Evolutionary conservation across 2,329 filamentous ascomycete species (phyloP).

Genomic region (Sporothrix inflata): DNA sequence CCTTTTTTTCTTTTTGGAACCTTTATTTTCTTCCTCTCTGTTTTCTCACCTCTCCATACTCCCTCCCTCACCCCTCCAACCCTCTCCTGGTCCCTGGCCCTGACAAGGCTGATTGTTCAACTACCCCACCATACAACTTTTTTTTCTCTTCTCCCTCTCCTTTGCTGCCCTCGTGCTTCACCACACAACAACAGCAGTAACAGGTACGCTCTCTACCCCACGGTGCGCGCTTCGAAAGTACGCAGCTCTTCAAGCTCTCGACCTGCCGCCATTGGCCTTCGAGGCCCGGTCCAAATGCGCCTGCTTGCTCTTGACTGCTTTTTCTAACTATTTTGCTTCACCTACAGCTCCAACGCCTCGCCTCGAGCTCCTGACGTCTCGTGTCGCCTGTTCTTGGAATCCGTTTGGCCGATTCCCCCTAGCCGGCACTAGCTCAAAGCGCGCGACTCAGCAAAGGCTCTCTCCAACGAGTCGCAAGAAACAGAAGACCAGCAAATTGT

Average conservation of each 20-base stretch:
- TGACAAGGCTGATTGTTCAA: constrained; percentile 25
- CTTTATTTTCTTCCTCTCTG: constrained; percentile 17
- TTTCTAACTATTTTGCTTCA: constrained; percentile 11
- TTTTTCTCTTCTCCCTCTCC: neutral
- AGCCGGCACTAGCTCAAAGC: constrained; percentile 21
- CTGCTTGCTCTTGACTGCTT: neutral
- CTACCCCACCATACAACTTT: constrained; percentile 27
- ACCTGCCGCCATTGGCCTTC: neutral
- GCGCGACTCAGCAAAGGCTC: constrained; percentile 19
- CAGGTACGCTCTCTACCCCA: neutral
- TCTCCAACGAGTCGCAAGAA: constrained; percentile 11
- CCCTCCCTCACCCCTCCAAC: constrained; percentile 10
- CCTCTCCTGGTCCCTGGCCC: neutral
- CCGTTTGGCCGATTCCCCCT: constrained; percentile 2
- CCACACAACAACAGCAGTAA: neutral
- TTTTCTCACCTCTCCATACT: neutral
- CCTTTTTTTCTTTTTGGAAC: neutral
- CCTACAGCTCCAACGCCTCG: constrained; percentile 5
- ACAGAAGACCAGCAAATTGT: neutral
- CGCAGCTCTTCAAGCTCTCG: neutral
- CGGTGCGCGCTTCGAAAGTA: neutral
- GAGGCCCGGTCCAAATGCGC: too few species aligned
- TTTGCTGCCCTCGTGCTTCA: constrained; percentile 22
- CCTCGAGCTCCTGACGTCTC: constrained; percentile 6
- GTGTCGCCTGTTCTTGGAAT: neutral